These are phyloP conservation scores for Dunaliella sp. DNA, from an alignment of 139 green algal species.

Conservation along the genomic window DNA sequence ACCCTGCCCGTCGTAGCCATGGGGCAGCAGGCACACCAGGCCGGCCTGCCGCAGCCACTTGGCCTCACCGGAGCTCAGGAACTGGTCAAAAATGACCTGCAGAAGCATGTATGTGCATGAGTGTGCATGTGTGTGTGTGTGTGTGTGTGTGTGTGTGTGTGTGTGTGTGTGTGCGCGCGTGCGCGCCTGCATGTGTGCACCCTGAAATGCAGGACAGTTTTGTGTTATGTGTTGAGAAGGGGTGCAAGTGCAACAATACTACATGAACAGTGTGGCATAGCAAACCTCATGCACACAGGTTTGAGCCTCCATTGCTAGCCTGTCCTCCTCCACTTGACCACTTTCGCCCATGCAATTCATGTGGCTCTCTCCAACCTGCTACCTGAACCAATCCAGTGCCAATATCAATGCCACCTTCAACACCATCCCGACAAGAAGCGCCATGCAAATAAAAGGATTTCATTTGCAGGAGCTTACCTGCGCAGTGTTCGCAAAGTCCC, in stretches of 20 bases:
- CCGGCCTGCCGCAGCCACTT: conserved; percentile 92
- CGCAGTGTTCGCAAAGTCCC: conserved; percentile 97
- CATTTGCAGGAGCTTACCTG: conserved; percentile 49
- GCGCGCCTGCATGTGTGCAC: no score
- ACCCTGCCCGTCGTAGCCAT: conserved; percentile 97
- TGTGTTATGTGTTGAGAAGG: no score
- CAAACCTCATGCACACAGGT: no score
- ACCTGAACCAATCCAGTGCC: neutral
- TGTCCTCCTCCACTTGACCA: no score
- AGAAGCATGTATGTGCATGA: neutral
- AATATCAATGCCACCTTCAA: neutral
- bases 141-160: neutral
- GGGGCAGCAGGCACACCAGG: conserved; percentile 87
- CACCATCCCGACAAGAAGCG: neutral
- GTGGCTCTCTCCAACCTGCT: no score
- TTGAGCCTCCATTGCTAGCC: no score
- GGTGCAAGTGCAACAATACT: no score
- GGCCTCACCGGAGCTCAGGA: conserved; percentile 88
- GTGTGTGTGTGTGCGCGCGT: no score
- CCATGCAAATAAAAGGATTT: neutral
- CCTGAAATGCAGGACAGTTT: no score
- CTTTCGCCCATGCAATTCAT: neutral
- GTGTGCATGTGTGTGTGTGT: neutral
- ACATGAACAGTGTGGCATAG: no score
- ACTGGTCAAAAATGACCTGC: conserved; percentile 96